These are phyloP conservation scores for Smittium culicis DNA, from an alignment of 371 early-diverging fungal species.

Conservation along the genomic window DNA sequence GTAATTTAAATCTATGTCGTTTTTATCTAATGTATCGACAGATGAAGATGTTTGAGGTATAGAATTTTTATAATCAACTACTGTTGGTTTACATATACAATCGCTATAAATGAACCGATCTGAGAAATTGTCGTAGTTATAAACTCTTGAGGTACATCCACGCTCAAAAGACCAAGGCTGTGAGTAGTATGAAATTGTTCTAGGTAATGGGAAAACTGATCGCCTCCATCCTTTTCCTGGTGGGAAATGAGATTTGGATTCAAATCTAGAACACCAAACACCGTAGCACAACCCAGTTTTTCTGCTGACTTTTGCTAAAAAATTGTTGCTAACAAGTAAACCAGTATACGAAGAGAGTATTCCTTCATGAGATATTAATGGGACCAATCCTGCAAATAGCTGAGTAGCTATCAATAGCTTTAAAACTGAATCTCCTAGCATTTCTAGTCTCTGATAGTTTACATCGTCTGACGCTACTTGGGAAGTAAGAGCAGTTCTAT, in stretches of 20 bases:
- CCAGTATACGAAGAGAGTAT: constrained; percentile 55
- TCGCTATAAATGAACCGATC: background rate
- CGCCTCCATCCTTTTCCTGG: constrained; percentile 9
- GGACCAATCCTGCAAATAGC: constrained; percentile 44
- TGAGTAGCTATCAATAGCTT: constrained; percentile 67
- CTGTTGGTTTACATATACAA: background rate
- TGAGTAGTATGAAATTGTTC: constrained; percentile 2
- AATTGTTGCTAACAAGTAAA: constrained; percentile 58
- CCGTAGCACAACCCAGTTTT: background rate
- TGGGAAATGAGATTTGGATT: background rate
- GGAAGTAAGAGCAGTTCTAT: constrained; percentile 62
- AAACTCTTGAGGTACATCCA: background rate
- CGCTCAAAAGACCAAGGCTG: constrained; percentile 1
- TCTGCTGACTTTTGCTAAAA: constrained; percentile 42
- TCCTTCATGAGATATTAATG: constrained; percentile 69
- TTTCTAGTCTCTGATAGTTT: constrained; percentile 91
- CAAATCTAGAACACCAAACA: background rate
- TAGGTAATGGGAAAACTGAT: background rate
- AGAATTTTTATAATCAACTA: too few relatives aligned
- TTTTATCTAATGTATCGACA: too few relatives aligned
- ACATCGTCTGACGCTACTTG: constrained; percentile 48
- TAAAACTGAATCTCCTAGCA: constrained; percentile 87
- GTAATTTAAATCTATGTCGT: too few relatives aligned
- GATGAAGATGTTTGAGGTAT: too few relatives aligned
- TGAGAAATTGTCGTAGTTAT: background rate